Evolutionary conservation across 805 yeast genomes (phyloP), one percentile per base, ranked within the genome.

Genomic region (Starmerella vitae): DNA sequence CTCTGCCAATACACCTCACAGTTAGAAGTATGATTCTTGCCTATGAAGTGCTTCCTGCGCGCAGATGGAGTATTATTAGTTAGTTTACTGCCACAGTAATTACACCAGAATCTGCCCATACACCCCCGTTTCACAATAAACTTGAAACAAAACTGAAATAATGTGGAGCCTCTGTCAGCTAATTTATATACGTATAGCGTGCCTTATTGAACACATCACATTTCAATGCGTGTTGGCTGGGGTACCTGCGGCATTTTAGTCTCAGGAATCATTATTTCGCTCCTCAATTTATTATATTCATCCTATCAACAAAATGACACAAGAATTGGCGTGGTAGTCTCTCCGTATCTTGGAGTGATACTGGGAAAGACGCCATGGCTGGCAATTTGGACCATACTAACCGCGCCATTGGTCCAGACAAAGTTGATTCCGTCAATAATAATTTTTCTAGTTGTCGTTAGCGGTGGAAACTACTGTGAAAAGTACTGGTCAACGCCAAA

Each of bases 401-500:
- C 75, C 3, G 52, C 68, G 15, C 48, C 67, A 13, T 63, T 71
- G 40, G 64, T 69, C 15, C 76, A 71, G 40, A 66, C 64, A 32
- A 62, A 61, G 28, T 37, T 68, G 15, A 30, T 67, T 12, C 59
- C 68, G 3, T 59, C 67, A 10, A 32, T 61, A 5, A 48, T 63
- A 6, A 57, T 69, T 18, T 49, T 64, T 18, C 41, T 62, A 18
- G 54, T 67, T 13, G 48, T 71, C 10, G 58, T 65, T 37, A 71
- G 68, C 48, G 66, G 78, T 26, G 83, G 82, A 3, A 63, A 70
- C 37, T 78, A 74, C 59, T 66, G 77, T 47, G 86, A 78, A 51
- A 66, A 67, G 44, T 65, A 70, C 29, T 78, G 86, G 85, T 72
- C 78, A 3, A 51, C 71, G 21, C 59, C 53, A 32, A 79, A 74